phyloP scores from a whole-genome alignment of 1,284 basidiomycete genomes.

The Sphaerobolus stellatus region DNA sequence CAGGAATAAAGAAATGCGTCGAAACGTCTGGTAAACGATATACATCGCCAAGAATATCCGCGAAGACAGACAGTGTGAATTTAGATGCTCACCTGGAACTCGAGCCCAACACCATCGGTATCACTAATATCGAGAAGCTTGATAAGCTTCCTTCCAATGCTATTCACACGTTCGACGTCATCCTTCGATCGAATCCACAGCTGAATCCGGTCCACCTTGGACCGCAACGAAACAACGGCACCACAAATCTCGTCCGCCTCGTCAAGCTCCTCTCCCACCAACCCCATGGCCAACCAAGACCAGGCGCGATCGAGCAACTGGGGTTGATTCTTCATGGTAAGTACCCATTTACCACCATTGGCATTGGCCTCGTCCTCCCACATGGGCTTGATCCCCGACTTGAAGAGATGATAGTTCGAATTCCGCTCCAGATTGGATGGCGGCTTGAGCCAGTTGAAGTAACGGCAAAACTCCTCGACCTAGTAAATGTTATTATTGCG shows the following conservation, averaged over 20 bases:
- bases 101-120: constrained; percentile 76
- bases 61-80: constrained; percentile 7
- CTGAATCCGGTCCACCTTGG: constrained; percentile 87
- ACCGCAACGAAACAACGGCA: constrained; percentile 84
- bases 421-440: constrained; percentile 85
- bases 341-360: constrained; percentile 90
- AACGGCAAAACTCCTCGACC: constrained; percentile 87
- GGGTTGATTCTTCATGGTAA: constrained; percentile 86
- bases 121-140: constrained; percentile 80
- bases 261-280: constrained; percentile 89
- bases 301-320: constrained; percentile 82
- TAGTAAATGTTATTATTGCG: constrained; percentile 18
- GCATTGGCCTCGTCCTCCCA: constrained; percentile 95
- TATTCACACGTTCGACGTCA: constrained; percentile 80
- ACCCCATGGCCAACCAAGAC: constrained; percentile 87
- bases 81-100: constrained; percentile 71
- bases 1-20: not conserved
- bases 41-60: not conserved
- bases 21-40: not conserved
- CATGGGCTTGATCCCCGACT: constrained; percentile 88
- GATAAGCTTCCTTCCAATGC: constrained; percentile 78
- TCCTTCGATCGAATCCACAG: constrained; percentile 84
- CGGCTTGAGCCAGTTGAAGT: constrained; percentile 92
- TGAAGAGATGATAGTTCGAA: constrained; percentile 94
- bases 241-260: constrained; percentile 86